Conservation (phyloP, 345 rosid genomes). For the Eucalyptus virginea region DNA sequence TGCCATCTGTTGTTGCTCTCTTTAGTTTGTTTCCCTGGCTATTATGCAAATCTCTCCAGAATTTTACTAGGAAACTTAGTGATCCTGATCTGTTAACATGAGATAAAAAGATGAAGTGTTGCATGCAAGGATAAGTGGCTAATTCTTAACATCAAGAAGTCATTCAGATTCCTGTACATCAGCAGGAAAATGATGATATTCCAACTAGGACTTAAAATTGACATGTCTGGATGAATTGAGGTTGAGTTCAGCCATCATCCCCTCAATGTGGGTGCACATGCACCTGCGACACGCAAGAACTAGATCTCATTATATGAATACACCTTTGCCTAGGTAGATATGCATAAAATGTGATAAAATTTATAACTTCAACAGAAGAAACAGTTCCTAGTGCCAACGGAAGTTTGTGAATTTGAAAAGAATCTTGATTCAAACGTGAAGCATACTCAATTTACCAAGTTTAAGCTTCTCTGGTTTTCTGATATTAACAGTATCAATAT, state of each 20-base stretch:
- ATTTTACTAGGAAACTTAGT: neutral
- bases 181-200: neutral
- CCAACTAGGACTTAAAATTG: neutral
- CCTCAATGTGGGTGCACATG: neutral
- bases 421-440: neutral
- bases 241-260: neutral
- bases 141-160: neutral
- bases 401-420: neutral
- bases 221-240: neutral
- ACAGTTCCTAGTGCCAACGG: neutral
- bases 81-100: neutral
- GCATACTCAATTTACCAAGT: neutral
- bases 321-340: neutral
- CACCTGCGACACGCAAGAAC: neutral
- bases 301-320: neutral
- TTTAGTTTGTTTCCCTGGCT: neutral
- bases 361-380: neutral
- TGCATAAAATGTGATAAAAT: neutral
- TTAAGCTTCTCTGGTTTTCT: neutral
- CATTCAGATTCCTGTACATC: neutral
- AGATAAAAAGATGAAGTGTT: neutral
- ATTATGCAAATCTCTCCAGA: neutral
- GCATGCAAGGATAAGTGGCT: neutral
- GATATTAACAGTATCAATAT: neutral
- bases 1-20: neutral